A percentile compares a stretch with the other conserved stretches of the same genome.
Conservation (phyloP, 2,329 filamentous ascomycete genomes). For the Diaporthe nobilis region DNA sequence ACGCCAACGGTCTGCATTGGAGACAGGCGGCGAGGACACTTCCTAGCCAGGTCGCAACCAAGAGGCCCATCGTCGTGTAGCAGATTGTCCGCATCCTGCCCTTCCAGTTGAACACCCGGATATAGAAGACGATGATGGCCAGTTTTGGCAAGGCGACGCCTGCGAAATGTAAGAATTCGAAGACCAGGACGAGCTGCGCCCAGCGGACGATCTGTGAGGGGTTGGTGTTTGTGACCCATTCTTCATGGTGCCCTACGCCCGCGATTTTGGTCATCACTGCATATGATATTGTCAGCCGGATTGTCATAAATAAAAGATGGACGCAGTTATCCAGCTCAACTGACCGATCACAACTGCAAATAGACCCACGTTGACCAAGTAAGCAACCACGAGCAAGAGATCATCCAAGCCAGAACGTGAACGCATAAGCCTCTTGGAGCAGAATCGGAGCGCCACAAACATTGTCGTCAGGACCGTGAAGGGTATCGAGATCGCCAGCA, state of each 20-base stretch:
- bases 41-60: not conserved
- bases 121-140: constrained; percentile 1
- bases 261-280: constrained; percentile 12
- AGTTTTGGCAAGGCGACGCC: not conserved
- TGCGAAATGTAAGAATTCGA: constrained; percentile 13
- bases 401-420: constrained; percentile 17
- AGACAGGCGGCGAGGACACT: not conserved
- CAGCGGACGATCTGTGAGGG: not conserved
- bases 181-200: not conserved
- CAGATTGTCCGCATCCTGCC: not conserved
- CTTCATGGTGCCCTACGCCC: constrained; percentile 1
- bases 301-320: too few relatives aligned
- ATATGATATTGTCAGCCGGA: not conserved
- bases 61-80: not conserved
- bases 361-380: not conserved
- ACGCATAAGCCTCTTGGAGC: constrained; percentile 1
- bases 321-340: not conserved
- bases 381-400: not conserved
- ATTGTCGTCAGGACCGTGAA: not conserved
- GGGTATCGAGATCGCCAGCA: not conserved
- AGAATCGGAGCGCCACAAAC: not conserved
- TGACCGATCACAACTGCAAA: not conserved
- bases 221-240: not conserved
- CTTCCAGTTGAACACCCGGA: constrained; percentile 13
- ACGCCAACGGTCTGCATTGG: constrained; percentile 16